Evolutionary conservation across 1,139 yeast species (phyloP), one percentile per base, ranked within the genome.

Genomic region (Saccharomyces hybrid): DNA sequence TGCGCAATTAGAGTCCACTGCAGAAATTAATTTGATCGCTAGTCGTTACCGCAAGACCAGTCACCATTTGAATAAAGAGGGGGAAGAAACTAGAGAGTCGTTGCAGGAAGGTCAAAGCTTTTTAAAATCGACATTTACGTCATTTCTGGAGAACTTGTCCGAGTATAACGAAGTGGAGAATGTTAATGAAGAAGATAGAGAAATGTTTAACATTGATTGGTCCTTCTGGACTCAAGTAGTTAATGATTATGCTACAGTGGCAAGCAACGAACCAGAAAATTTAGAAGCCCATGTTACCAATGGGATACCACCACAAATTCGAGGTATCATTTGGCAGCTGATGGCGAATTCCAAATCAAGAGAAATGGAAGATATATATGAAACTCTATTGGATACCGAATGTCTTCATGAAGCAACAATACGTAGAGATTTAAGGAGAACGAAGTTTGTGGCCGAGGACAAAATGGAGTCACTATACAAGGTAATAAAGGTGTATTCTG

Each of bases 291-390:
- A 85, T 47, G 80, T 93, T 34, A 78, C 84, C 32, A 73, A 75
- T 11, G 98, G 98, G 50, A 83, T 93, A 50, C 98, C 99, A 11
- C 75, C 79, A 54, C 95, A 87, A 60, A 78, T 93, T 51, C 77
- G 98, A 59, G 96, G 97, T 0, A 83, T 90, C 58, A 79, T 91
- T 26, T 93, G 99, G 99, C 97, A 91, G 70, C 74, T 88, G 52
- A 86, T 90, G 54, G 79, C 96, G n/a, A 82, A 83, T 59, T 85
- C 95, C 11, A 90, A 89, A 65, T 83, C 86, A 48, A 79, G 82
- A 52, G 77, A 89, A 63, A 95, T 89, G 67, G 93, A 86, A 60
- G 74, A 76, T 5, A 82, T 82, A 62, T 80, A 81, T 59, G 73
- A 78, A 34, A 78, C 82, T 49, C 75, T 84, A 57, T 71, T 75